Base-by-base conservation (phyloP, 345 rosid genomes). In the Brassica carinata region DNA sequence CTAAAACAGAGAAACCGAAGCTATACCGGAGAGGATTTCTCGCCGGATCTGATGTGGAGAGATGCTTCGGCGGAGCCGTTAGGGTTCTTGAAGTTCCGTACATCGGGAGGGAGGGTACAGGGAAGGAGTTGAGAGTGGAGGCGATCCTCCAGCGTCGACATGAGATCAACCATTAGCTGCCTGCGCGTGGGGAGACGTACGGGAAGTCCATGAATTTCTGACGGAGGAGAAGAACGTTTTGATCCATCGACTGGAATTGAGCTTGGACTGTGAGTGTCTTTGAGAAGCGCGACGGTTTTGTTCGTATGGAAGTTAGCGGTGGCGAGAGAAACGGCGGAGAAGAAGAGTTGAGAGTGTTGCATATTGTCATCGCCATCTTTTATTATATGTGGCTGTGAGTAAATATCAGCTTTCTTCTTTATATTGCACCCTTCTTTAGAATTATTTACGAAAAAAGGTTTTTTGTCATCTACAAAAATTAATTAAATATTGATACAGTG, bases 111-210 rank as follows among this genome's bases (percentile, higher is more conserved):
- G 27, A 94, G 90, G 19, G 76, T 64, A 40, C 91, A 89, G 10
- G 96, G 92, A 7, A 84, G 89, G 65, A 94, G 89, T 18, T 83
- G 86, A 0, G 88, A 76, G 2, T 75, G 83, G 62, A 92, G 90
- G 7, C 94, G 89, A 83, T 79, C 74, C 83, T 94, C 96, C 36
- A 86, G 69, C 38, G 91, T 83, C 1, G 98, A 90, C 59, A 92
- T 83, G 26, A 94, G 89, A 77, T 88, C 87, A 43, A 79, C 75
- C 93, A 94, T 90, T 64, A 89, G 85, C 36, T 79, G 77, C 72
- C 79, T 81, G 77, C 87, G 90, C 2, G 91, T 84, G 55, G 85
- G 0, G 92, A 85, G 18, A 84, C 90, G 66, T 89, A 81, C 0
- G 96, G 97, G 71, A 91, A 91, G 59, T 88, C 92, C 87, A 85